phyloP scores from a whole-genome alignment of 345 rosid genomes.

The Hevea brasiliensis region DNA sequence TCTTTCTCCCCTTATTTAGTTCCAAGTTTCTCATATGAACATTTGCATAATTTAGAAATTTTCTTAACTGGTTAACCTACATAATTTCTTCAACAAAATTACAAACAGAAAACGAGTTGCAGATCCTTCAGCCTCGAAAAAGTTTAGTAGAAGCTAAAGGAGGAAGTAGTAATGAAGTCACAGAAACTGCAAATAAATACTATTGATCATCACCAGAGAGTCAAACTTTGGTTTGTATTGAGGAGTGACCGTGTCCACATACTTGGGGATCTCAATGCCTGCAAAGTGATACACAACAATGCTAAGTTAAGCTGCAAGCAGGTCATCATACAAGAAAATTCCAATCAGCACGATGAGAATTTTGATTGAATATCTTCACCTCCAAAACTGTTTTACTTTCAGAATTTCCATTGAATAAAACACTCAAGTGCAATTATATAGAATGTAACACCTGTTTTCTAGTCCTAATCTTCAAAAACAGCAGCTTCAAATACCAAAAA shows the following conservation, averaged over 20 bases:
- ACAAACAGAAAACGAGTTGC: background rate
- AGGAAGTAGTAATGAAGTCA: background rate
- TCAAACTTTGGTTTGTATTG: constrained; percentile 94
- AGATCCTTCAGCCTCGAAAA: constrained; percentile 2
- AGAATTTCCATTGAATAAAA: background rate
- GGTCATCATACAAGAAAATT: background rate
- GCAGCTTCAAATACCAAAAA: background rate
- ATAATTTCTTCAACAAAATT: background rate
- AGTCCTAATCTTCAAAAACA: background rate
- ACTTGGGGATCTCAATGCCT: constrained; percentile 89
- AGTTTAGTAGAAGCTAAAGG: background rate
- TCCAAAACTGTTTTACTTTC: background rate
- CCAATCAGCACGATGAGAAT: background rate
- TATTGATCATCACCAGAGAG: constrained; percentile 58
- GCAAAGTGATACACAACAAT: constrained; percentile 10
- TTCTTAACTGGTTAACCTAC: no score
- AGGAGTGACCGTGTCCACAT: constrained; percentile 81
- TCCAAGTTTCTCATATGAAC: no score
- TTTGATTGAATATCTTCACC: background rate
- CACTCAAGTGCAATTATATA: background rate
- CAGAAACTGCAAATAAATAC: background rate
- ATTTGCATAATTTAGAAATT: no score
- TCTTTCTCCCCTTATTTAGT: no score
- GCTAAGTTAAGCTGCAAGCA: background rate
- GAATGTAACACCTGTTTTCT: background rate